phyloP scores from a whole-genome alignment of 352 stramenopile species.

The Globisporangium sylvaticum region DNA sequence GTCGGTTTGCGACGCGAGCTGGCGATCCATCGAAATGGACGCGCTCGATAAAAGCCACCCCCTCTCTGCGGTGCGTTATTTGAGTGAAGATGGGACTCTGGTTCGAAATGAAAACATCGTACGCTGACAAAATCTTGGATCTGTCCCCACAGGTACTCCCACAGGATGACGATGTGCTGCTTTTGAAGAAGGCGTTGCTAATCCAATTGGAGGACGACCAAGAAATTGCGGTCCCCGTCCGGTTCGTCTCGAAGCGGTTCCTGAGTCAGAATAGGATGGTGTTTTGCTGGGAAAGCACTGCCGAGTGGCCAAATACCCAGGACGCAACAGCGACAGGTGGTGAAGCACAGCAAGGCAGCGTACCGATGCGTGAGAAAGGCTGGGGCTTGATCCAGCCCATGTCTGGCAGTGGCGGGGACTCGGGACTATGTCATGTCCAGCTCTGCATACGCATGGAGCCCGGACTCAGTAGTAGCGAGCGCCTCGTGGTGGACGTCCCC shows the following conservation, averaged over 20 bases:
- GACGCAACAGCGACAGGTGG: neutral
- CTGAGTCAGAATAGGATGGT: conserved; percentile 5
- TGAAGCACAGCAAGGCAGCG: neutral
- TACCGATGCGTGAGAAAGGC: conserved; percentile 9
- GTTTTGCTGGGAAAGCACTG: conserved; percentile 12
- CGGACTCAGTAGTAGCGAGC: neutral
- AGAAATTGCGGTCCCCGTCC: neutral
- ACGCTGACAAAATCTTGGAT: too few relatives aligned
- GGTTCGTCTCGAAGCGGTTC: conserved; percentile 10
- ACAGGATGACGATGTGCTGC: conserved; percentile 7
- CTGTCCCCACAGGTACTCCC: neutral
- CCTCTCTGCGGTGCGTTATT: neutral
- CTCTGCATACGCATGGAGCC: conserved; percentile 6
- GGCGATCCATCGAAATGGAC: neutral
- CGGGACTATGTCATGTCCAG: conserved; percentile 4
- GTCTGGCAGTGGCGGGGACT: neutral
- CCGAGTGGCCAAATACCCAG: conserved; percentile 3
- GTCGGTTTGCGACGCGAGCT: conserved; percentile 3
- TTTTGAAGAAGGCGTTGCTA: conserved; percentile 7
- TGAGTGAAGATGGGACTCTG: too few relatives aligned
- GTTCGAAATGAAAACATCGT: neutral
- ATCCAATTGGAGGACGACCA: neutral
- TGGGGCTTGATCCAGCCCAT: conserved; percentile 10
- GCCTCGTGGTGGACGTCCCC: neutral
- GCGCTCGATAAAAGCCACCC: neutral